These are phyloP conservation scores for Dunaliella primolecta DNA, from an alignment of 139 green algal genomes.

Conservation along the genomic window DNA sequence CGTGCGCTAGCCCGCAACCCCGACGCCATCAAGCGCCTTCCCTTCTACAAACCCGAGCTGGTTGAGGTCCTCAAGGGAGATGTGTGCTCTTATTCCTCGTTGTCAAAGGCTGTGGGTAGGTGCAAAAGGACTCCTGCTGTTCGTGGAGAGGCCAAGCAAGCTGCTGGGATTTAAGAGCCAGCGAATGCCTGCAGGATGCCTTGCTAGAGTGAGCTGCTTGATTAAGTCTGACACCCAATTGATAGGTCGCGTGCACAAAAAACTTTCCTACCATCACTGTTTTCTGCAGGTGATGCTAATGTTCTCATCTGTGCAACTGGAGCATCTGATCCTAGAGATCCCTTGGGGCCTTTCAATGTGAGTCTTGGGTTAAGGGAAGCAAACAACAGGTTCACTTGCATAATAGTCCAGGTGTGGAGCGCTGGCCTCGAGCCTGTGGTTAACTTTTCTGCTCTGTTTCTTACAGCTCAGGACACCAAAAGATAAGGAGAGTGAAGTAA, in stretches of 20 bases:
- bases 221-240: too few relatives aligned
- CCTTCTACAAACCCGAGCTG: neutral
- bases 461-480: neutral
- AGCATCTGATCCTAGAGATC: slow-evolving; percentile 52
- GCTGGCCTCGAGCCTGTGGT: neutral
- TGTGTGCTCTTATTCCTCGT: slow-evolving; percentile 59
- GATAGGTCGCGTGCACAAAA: too few relatives aligned
- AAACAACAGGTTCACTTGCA: neutral
- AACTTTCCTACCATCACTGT: too few relatives aligned
- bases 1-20: neutral
- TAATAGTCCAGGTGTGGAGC: neutral
- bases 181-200: too few relatives aligned
- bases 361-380: neutral
- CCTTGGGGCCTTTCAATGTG: slow-evolving; percentile 72
- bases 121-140: too few relatives aligned
- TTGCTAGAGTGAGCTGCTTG: too few relatives aligned
- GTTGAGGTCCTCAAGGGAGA: slow-evolving; percentile 29
- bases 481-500: too few relatives aligned
- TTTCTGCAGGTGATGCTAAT: slow-evolving; percentile 38
- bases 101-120: slow-evolving; percentile 51
- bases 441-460: neutral
- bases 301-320: slow-evolving; percentile 68
- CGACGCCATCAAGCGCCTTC: neutral
- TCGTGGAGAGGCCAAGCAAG: too few relatives aligned
- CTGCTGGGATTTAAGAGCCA: too few relatives aligned